Base-by-base conservation (phyloP, 768 basidiomycete species). In the Jaapia argillacea region DNA sequence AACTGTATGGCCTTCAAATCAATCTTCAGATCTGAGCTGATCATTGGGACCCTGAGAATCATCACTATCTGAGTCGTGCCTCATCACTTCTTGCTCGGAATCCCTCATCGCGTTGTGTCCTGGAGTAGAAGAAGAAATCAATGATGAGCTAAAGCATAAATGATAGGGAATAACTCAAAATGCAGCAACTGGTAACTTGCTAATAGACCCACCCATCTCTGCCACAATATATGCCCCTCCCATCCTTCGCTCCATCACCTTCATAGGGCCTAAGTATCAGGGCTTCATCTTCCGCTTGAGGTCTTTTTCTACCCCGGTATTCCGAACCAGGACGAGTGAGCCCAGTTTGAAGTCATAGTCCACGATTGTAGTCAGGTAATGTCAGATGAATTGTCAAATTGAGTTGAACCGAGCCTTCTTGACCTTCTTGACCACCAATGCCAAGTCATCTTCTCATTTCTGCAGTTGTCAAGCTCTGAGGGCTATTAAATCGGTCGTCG, bases 261-360 rank as follows among this genome's bases (percentile, higher is more conserved):
- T 45, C 44, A 62, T 59, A 0, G 67, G 68, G 13, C 68, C 68
- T 12, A 63, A 39, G 45, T 68, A 71, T 2, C 61, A 18, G 42
- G 0, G 44, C 31, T 33, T 33, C 16, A 16, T 10, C 31, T 33
- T 33, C 16, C 31, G 10, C 10, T 33, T 33, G 31, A 10, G 31
- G 10, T 10, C 10, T 16, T 33, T 33, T 16, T 33, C 31, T 10
- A 33, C 16, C 10, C 10, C 23, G 1, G 59, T 59, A 42, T 72
- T 69, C 3, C 57, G 41, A 0, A 69, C 54, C 0, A 73, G 51
- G 0, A 68, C 63, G 0, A 70, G 46, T 0, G 51, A 50, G 18
- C 66, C 65, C 5, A 46, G 50, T 24, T 54, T 10, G 45, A 64
- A 69, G 20, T 53, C 35, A 12, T 41, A 57, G 14, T 54, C 43